Percentiles rank a stretch among this genome's conserved stretches.
phyloP scores from a whole-genome alignment of 306 rosid species.

The Pueraria montana region DNA sequence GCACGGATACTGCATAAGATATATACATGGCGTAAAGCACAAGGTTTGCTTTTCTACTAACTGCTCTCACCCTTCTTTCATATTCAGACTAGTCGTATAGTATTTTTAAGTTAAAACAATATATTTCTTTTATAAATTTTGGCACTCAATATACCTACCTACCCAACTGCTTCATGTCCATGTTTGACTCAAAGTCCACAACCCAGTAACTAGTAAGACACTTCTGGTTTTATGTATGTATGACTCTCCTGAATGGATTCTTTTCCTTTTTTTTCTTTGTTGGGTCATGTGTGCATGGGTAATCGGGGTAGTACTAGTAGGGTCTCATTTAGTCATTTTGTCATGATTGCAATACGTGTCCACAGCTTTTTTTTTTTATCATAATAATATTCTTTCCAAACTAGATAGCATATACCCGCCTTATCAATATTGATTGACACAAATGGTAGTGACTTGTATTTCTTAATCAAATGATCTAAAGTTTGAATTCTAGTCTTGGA shows the following conservation, averaged over 20 bases:
- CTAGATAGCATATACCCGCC: neutral
- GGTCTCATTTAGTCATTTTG: constrained; percentile 21
- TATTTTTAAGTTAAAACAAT: neutral
- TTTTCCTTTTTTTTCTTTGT: neutral
- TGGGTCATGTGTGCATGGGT: neutral
- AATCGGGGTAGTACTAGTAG: neutral
- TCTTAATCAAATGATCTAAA: too few relatives aligned
- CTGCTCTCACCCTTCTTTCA: constrained; percentile 26
- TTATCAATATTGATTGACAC: too few relatives aligned
- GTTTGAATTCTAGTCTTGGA: too few relatives aligned
- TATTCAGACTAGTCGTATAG: neutral
- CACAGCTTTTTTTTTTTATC: neutral
- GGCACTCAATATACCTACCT: neutral
- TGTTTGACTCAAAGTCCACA: neutral
- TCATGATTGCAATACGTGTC: constrained; percentile 40
- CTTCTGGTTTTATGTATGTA: neutral
- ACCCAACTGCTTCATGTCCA: neutral
- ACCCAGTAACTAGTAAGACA: neutral
- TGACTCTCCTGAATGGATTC: neutral
- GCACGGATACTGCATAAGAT: constrained; percentile 24
- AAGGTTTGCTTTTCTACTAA: constrained; percentile 48
- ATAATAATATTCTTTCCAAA: too few relatives aligned
- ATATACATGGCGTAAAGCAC: constrained; percentile 46
- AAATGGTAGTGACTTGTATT: too few relatives aligned
- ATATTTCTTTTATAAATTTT: neutral